phyloP scores from a whole-genome alignment of 2,329 filamentous ascomycete genomes.

The Coniochaeta pulveracea region DNA sequence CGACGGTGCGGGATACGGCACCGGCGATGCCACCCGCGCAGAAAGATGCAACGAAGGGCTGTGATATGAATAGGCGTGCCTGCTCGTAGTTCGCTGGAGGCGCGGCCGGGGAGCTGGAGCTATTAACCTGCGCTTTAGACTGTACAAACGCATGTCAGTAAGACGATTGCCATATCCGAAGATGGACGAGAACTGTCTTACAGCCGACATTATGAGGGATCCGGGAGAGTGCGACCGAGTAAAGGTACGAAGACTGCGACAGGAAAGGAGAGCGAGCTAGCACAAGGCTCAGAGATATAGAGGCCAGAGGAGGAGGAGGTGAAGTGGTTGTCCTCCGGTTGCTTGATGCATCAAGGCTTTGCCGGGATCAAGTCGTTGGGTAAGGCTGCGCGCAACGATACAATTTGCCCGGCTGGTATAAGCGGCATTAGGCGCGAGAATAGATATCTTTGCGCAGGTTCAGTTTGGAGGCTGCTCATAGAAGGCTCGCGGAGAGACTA shows the following conservation, averaged over 20 bases:
- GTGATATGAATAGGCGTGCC: conserved; percentile 48
- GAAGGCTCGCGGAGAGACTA: no score
- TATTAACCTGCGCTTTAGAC: no score
- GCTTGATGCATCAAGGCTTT: no score
- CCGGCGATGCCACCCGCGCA: conserved; percentile 89
- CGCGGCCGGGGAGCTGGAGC: no score
- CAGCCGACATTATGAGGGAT: conserved; percentile 23
- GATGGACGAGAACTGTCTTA: conserved; percentile 9
- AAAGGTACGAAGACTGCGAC: not conserved
- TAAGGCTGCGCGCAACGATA: no score
- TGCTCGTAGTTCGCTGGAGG: conserved; percentile 19
- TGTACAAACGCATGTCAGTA: no score
- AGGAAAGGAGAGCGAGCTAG: not conserved
- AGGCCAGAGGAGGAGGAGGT: not conserved
- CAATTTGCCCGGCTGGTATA: no score
- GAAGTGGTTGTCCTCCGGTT: not conserved
- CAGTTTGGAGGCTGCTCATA: no score
- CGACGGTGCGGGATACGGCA: conserved; percentile 93
- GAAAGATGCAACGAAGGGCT: conserved; percentile 84
- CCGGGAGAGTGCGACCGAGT: not conserved
- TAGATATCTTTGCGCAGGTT: no score
- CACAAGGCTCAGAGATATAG: not conserved
- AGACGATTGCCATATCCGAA: no score
- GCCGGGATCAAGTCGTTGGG: no score
- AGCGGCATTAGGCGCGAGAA: no score